phyloP scores from a whole-genome alignment of 73 alveolate genomes.

The Stentor roeselii region DNA sequence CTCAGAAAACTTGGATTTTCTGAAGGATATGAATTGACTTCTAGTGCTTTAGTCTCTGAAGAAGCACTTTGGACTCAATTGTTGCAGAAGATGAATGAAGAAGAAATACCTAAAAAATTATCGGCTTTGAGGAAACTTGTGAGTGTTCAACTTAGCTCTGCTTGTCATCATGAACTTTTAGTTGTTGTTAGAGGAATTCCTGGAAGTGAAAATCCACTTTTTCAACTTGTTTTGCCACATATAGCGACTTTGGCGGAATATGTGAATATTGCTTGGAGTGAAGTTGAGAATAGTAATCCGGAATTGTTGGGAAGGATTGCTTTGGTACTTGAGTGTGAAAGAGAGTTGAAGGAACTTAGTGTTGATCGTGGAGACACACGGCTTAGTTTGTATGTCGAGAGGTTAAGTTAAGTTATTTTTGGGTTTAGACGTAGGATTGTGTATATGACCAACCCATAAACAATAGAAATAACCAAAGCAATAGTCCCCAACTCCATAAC shows the following conservation, averaged over 20 bases:
- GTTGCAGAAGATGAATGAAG: neutral
- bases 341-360: neutral
- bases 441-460: neutral
- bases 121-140: neutral
- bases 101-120: neutral
- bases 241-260: slow-evolving; percentile 4
- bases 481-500: neutral
- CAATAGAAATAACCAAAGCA: neutral
- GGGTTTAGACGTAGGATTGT: neutral
- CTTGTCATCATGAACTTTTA: slow-evolving; percentile 15
- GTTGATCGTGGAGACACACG: slow-evolving; percentile 10
- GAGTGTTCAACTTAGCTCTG: neutral
- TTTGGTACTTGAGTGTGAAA: slow-evolving; percentile 21
- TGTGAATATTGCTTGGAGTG: slow-evolving; percentile 27
- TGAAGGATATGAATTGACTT: slow-evolving; percentile 2
- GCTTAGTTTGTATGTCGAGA: neutral
- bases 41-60: neutral
- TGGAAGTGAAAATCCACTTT: neutral
- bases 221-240: neutral
- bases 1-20: neutral
- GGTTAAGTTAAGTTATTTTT: too few species aligned
- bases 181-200: slow-evolving; percentile 13
- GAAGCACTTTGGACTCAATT: slow-evolving; percentile 10
- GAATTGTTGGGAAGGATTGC: slow-evolving; percentile 8
- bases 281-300: slow-evolving; percentile 16